Evolutionary conservation across 495 filamentous ascomycete genomes (phyloP), one percentile per base, ranked within the genome.

Genomic region (Aspergillus campestris): DNA sequence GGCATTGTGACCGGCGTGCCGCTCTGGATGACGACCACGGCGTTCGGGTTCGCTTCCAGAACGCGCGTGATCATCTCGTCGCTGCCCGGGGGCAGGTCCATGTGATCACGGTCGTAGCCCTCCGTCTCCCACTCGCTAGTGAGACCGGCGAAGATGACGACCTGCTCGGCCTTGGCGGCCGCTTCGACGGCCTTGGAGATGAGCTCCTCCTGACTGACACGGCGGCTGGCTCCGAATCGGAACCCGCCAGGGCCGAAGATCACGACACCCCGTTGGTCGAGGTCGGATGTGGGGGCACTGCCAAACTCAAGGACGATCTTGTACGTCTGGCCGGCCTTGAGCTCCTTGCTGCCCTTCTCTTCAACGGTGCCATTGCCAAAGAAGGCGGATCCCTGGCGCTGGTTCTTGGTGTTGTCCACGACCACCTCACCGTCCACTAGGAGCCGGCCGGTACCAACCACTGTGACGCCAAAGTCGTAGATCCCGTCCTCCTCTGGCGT

Each of bases 41-140:
- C 81, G 31, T 75, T 74, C 7, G 86, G 82, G 54, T 91, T 89
- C 1, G 78, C 86, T 10, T 71, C 67, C 7, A 86, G 67, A 2
- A 92, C 79, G 10, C 77, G 78, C 36, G 77, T 71, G 53, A 92
- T 79, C 24, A 94, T 69, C 27, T 81, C 75, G 56, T 94, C 86
- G 57, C 83, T 86, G 55, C 78, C 81, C 1, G 82, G 82, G 5
- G 87, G 87, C 8, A 94, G 73, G 51, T 88, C 82, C 86, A 92
- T 90, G 42, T 79, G 79, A 44, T 82, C 74, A n/a, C 87, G 77
- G 60, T 94, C 87, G 49, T 87, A 82, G 15, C 89, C 89, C 58
- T 94, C 89, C 12, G 83, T 87, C 59, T 94, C 88, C 88, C 88
- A 94, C 58, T 95, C 89, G 35, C 74, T 77, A 55, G 87, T 86